phyloP scores from a whole-genome alignment of 2,329 filamentous ascomycete species.

The Scedosporium boydii region DNA sequence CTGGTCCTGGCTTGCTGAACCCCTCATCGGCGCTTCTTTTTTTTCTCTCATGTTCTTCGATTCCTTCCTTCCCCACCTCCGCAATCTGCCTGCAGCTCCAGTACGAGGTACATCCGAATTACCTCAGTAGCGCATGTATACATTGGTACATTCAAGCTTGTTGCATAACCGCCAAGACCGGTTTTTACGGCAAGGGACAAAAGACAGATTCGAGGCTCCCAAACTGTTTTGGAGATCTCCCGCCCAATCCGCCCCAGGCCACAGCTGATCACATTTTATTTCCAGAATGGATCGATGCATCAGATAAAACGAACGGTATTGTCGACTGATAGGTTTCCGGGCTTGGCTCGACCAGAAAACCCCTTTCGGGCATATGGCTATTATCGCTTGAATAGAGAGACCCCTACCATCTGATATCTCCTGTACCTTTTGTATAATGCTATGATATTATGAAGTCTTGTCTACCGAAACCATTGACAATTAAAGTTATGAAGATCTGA shows the following conservation, averaged over 20 bases:
- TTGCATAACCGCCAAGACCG: neutral
- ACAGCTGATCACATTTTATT: neutral
- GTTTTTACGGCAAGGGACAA: neutral
- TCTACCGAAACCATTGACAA: neutral
- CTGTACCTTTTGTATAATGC: too few species aligned
- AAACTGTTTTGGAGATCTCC: neutral
- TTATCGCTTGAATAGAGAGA: neutral
- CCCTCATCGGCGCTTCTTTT: neutral
- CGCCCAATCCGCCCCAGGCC: neutral
- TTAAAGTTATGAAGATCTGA: neutral
- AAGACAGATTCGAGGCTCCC: neutral
- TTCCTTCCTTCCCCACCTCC: neutral
- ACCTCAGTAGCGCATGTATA: too few species aligned
- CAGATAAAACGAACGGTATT: neutral
- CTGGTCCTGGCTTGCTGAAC: neutral
- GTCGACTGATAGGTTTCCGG: neutral
- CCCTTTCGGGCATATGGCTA: neutral
- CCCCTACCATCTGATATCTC: neutral
- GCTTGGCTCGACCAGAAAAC: neutral
- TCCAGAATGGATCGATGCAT: neutral
- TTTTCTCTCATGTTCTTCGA: neutral
- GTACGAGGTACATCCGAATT: too few species aligned
- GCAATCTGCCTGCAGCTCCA: neutral
- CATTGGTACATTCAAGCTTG: neutral
- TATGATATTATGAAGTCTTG: neutral